phyloP scores from a whole-genome alignment of 1,284 basidiomycete species.

The Ustilago sp. region DNA sequence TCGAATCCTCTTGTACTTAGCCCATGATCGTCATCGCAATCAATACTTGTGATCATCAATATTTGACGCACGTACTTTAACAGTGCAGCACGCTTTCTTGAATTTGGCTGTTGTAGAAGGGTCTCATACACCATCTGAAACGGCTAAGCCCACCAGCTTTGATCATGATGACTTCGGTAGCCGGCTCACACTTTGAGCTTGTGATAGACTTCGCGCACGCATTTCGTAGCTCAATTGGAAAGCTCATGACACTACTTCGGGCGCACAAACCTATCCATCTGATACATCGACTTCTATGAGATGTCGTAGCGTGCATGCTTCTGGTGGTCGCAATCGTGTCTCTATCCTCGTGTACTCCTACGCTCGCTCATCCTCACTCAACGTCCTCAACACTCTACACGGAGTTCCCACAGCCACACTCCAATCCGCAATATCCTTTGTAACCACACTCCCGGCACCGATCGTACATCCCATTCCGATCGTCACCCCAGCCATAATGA shows the following conservation, averaged over 20 bases:
- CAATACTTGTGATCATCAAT: no score
- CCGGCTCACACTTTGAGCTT: no score
- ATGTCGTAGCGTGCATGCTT: neutral
- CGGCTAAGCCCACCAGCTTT: no score
- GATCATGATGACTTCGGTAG: no score
- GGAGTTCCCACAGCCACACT: conserved; percentile 72
- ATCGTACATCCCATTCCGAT: conserved; percentile 72
- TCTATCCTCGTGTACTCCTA: neutral
- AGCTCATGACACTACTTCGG: no score
- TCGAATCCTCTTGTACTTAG: no score
- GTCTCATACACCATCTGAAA: neutral
- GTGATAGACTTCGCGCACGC: no score
- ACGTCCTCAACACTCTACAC: conserved; percentile 70
- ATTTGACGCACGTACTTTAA: no score
- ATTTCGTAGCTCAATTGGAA: no score
- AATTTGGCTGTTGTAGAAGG: no score
- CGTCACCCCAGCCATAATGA: conserved; percentile 71
- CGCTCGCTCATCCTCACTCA: conserved; percentile 52
- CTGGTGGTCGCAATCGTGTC: neutral
- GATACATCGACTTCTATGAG: neutral
- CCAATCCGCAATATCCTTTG: conserved; percentile 71
- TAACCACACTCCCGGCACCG: conserved; percentile 72
- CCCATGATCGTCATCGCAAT: no score
- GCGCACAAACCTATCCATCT: no score
- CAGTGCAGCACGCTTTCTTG: conserved; percentile 4